phyloP scores from a whole-genome alignment of 441 rosid genomes.

The Biscutella auriculata region DNA sequence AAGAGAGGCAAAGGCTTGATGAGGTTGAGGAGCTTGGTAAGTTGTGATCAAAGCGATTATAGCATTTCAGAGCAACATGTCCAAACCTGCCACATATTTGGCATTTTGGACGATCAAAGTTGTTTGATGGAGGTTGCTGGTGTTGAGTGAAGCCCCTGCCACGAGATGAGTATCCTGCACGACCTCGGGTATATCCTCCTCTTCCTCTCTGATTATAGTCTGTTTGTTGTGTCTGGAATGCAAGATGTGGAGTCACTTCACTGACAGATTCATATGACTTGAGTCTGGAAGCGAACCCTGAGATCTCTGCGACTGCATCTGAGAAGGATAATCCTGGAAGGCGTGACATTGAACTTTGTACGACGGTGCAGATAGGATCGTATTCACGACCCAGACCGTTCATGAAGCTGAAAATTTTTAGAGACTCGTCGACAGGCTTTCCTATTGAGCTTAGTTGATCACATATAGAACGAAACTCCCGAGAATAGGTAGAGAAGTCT shows the following conservation, averaged over 20 bases:
- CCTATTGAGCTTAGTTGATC: neutral
- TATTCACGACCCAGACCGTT: neutral
- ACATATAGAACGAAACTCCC: neutral
- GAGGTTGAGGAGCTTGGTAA: too few species aligned
- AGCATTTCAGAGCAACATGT: too few species aligned
- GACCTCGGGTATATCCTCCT: too few species aligned
- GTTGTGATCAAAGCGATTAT: too few species aligned
- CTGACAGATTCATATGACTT: neutral
- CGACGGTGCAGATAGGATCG: neutral
- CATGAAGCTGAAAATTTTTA: neutral
- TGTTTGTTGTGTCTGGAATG: neutral
- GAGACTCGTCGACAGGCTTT: neutral
- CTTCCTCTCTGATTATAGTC: neutral
- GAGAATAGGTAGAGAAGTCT: fast-evolving
- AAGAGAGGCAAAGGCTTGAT: too few species aligned
- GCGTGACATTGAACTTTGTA: neutral
- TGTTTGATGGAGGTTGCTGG: too few species aligned
- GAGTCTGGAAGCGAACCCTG: fast-evolving
- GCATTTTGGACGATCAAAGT: too few species aligned
- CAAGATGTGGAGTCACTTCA: neutral
- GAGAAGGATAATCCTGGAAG: neutral
- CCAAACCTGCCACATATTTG: too few species aligned
- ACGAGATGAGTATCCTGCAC: too few species aligned
- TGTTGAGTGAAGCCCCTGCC: too few species aligned
- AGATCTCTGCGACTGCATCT: neutral